Evolutionary conservation across 768 basidiomycete species (phyloP), one percentile per base, ranked within the genome.

Genomic region (Boletus speciosus): DNA sequence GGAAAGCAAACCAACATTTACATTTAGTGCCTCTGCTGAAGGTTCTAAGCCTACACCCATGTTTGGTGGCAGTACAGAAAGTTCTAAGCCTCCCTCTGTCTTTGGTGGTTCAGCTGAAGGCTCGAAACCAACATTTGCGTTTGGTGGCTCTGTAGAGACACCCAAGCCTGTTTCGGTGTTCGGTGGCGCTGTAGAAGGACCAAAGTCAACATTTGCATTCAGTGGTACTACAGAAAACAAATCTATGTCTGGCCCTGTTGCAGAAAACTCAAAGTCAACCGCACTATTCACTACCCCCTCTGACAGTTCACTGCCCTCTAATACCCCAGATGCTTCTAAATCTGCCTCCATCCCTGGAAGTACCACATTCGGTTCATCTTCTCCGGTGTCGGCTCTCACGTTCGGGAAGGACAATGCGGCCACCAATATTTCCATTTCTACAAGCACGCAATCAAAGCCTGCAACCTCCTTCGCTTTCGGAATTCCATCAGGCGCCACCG

Each of bases 361-460:
- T 23, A 32, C 48, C 6, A 5, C 45, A 40, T 58, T 66, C 12
- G 51, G 54, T 29, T 5, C 47, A n/a, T 43, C 39, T 25, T 40
- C 46, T 34, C 40, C 66, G 1, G 14, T 54, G 2, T 40, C 60
- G 9, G 9, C 55, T 15, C 57, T 66, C 44, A 9, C 55, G 11
- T 66, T 61, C 37, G 59, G 54, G 37, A 66, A 63, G 41, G 60
- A 58, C n/a, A 58, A 61, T 25, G 9, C 25, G 6, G 1, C 40
- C n/a, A 51, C 51, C 14, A 44, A 48, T 38, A 19, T 39, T 19
- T 32, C 53, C 27, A 48, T 56, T n/a, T 40, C 53, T 46, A 34
- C 46, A 25, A 44, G 39, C 10, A 60, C 62, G 11, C 63, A 70
- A 15, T 51, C 66, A 34, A 69, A 72, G 16, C 68, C 74, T 23